Conservation (phyloP, 2,329 filamentous ascomycete genomes). For the Magnaporthales sp. region DNA sequence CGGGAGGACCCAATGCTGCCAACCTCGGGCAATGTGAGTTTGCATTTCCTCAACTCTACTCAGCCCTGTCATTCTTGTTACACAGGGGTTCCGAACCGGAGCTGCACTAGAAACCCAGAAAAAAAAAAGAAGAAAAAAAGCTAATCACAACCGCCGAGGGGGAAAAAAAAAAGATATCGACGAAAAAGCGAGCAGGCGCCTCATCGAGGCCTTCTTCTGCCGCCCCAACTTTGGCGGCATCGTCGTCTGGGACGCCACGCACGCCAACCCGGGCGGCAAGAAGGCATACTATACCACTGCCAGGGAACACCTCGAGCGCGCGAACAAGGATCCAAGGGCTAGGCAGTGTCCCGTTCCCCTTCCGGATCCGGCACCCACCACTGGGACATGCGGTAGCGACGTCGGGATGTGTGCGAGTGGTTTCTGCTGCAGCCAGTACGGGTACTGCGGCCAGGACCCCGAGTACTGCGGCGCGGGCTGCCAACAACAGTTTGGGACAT, state of each 20-base stretch:
- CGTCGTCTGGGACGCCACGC: slow-evolving; percentile 34
- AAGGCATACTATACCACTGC: background rate
- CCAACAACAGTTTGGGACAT: background rate
- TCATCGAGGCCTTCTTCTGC: slow-evolving; percentile 29
- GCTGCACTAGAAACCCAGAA: too few species aligned
- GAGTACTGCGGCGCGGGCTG: background rate
- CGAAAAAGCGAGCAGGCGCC: slow-evolving; percentile 18
- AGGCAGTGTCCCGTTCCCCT: background rate
- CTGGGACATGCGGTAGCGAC: background rate
- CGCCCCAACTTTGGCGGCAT: slow-evolving; percentile 33
- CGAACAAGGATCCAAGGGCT: background rate
- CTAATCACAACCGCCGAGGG: background rate
- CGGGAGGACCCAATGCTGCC: slow-evolving; percentile 20
- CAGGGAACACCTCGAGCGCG: background rate
- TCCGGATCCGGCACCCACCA: background rate
- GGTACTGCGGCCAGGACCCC: background rate
- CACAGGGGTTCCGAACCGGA: too few species aligned
- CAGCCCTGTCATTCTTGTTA: too few species aligned
- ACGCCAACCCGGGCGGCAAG: slow-evolving; percentile 2
- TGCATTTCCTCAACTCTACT: background rate
- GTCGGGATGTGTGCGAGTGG: background rate
- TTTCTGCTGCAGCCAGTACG: slow-evolving; percentile 2
- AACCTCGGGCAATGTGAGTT: slow-evolving; percentile 17
- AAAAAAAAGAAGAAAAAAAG: background rate
- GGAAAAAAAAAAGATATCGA: slow-evolving; percentile 16